These are phyloP conservation scores for Plasmodium sp. DNA, from an alignment of 169 alveolate species.

Conservation along the genomic window DNA sequence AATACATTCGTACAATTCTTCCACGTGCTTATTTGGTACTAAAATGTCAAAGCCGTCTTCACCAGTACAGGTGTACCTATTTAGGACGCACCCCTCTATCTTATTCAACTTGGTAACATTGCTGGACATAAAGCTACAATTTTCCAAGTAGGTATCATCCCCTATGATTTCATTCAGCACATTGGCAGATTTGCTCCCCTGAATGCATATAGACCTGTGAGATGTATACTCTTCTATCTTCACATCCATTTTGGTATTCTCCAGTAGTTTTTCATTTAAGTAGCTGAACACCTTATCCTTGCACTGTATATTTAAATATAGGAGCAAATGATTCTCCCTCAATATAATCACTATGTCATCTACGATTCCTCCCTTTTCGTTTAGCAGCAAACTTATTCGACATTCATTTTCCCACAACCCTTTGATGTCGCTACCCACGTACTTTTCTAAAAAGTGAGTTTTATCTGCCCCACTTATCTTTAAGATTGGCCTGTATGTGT, in stretches of 20 bases:
- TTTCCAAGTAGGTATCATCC: slow-evolving; percentile 29
- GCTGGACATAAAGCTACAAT: slow-evolving; percentile 73
- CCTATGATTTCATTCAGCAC: slow-evolving; percentile 46
- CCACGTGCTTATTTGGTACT: slow-evolving; percentile 50
- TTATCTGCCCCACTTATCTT: slow-evolving; percentile 74
- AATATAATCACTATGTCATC: slow-evolving; percentile 64
- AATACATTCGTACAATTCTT: slow-evolving; percentile 37
- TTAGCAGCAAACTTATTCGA: slow-evolving; percentile 69
- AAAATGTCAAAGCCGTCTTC: slow-evolving; percentile 74
- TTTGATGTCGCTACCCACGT: slow-evolving; percentile 74
- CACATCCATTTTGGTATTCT: slow-evolving; percentile 43
- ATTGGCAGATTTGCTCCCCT: slow-evolving; percentile 59
- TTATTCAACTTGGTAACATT: slow-evolving; percentile 27
- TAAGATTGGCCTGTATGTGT: slow-evolving; percentile 72
- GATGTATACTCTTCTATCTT: slow-evolving; percentile 56
- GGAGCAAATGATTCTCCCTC: slow-evolving; percentile 47
- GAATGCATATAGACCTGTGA: slow-evolving; percentile 67
- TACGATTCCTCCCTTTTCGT: slow-evolving; percentile 65
- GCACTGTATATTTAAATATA: slow-evolving; percentile 69
- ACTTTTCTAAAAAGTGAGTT: slow-evolving; percentile 47
- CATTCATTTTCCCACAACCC: slow-evolving; percentile 77
- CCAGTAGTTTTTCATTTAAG: slow-evolving; percentile 45
- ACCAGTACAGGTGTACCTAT: slow-evolving; percentile 75
- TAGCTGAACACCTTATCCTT: slow-evolving; percentile 55
- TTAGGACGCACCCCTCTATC: slow-evolving; percentile 24